These are phyloP conservation scores for Ophiostoma australiae DNA, from an alignment of 2,329 filamentous ascomycete species.

Conservation along the genomic window DNA sequence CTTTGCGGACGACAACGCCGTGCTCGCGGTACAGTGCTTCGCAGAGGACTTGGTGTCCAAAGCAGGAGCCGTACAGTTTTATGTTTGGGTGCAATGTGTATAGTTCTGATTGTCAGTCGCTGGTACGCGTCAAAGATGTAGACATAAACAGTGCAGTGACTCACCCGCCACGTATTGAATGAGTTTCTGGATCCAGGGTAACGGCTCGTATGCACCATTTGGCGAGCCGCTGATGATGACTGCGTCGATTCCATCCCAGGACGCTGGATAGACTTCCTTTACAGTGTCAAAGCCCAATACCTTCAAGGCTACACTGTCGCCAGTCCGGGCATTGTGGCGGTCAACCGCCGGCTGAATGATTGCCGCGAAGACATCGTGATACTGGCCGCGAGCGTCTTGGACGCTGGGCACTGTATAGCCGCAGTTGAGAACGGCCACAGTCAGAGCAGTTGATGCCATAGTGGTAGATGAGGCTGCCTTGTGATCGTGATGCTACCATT, in stretches of 20 bases:
- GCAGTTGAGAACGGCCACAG: slow-evolving; percentile 19
- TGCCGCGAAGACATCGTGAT: slow-evolving; percentile 15
- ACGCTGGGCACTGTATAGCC: slow-evolving; percentile 19
- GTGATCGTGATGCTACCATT: not conserved
- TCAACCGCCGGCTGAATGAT: slow-evolving; percentile 8
- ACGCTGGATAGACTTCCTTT: slow-evolving; percentile 32
- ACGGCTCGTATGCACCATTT: slow-evolving; percentile 33
- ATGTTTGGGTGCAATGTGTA: slow-evolving; percentile 33
- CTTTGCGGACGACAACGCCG: slow-evolving; percentile 31
- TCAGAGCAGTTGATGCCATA: not conserved
- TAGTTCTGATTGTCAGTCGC: slow-evolving; percentile 18
- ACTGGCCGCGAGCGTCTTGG: slow-evolving; percentile 17
- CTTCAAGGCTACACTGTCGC: not conserved
- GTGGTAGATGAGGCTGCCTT: not conserved
- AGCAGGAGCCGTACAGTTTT: slow-evolving; percentile 42
- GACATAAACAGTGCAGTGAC: not conserved
- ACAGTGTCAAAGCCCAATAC: slow-evolving; percentile 1
- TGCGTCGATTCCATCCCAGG: slow-evolving; percentile 33
- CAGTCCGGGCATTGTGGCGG: not conserved
- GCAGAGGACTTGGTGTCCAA: slow-evolving; percentile 41
- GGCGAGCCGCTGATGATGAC: slow-evolving; percentile 40
- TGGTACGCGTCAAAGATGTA: not conserved
- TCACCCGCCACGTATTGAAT: slow-evolving; percentile 27
- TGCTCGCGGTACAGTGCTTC: slow-evolving; percentile 35
- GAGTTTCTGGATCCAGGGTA: slow-evolving; percentile 29